Conservation (phyloP, 148 eudicot species). For the Beta vulgaris region DNA sequence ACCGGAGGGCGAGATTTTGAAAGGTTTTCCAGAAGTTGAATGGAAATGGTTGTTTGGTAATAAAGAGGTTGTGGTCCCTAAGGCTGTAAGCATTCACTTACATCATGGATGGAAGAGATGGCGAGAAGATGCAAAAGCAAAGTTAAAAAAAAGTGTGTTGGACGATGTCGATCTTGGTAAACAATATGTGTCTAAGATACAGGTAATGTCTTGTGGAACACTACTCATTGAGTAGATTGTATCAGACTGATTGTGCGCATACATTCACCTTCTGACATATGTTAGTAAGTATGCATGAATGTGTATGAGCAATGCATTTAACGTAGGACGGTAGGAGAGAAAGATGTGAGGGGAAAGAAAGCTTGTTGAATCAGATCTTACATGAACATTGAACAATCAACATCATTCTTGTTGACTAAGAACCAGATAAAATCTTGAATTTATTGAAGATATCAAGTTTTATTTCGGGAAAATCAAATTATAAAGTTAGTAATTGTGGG, state of each 20-base stretch:
- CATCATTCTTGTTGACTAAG: neutral
- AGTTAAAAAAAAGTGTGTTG: slow-evolving; percentile 51
- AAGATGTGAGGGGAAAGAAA: neutral
- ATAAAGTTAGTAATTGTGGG: neutral
- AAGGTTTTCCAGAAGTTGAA: slow-evolving; percentile 82
- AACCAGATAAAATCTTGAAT: neutral
- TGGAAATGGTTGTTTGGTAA: slow-evolving; percentile 83
- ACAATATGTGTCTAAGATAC: slow-evolving; percentile 71
- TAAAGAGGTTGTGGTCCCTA: slow-evolving; percentile 78
- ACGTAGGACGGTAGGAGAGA: neutral
- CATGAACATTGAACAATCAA: neutral
- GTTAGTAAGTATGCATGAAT: slow-evolving; percentile 11
- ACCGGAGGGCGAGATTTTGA: slow-evolving; percentile 72
- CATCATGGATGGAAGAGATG: slow-evolving; percentile 87
- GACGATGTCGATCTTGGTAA: slow-evolving; percentile 64
- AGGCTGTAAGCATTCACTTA: slow-evolving; percentile 58
- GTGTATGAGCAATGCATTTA: neutral
- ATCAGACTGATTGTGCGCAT: neutral
- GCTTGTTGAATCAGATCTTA: neutral
- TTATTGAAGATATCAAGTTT: too few species aligned
- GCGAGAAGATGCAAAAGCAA: slow-evolving; percentile 78
- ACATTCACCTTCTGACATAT: slow-evolving; percentile 1
- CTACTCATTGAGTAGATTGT: neutral
- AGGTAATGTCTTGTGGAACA: slow-evolving; percentile 42
- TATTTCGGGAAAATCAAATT: neutral